Conservation (phyloP, 2,329 filamentous ascomycete species). For the Verticillium albo-atrum region DNA sequence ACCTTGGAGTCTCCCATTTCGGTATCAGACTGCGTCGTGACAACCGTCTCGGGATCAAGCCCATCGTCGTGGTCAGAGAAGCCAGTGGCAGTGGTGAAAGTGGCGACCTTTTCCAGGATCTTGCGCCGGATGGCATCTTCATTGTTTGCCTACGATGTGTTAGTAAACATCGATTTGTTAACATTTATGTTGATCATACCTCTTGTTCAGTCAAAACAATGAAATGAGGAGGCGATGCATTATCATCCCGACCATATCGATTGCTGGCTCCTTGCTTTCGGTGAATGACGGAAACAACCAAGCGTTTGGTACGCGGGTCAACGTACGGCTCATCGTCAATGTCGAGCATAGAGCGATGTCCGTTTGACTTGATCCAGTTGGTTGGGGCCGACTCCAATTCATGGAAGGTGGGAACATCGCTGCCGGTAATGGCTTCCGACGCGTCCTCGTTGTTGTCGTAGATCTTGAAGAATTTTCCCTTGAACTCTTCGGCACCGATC, state of each 20-base stretch:
- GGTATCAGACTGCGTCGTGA: conserved; percentile 58
- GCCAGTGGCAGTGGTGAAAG: conserved; percentile 65
- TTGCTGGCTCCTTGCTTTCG: conserved; percentile 25
- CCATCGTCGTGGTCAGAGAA: conserved; percentile 45
- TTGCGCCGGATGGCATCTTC: conserved; percentile 76
- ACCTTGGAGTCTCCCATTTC: conserved; percentile 68
- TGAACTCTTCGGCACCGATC: conserved; percentile 81
- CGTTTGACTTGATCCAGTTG: conserved; percentile 60
- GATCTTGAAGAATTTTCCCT: conserved; percentile 79
- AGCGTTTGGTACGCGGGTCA: conserved; percentile 56
- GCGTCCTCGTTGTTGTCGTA: conserved; percentile 67
- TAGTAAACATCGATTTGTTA: neutral
- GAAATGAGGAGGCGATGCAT: conserved; percentile 55
- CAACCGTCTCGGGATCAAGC: conserved; percentile 63
- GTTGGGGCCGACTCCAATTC: conserved; percentile 78
- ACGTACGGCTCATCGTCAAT: conserved; percentile 28
- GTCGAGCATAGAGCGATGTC: conserved; percentile 48
- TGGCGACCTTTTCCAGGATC: conserved; percentile 69
- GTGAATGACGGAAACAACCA: conserved; percentile 70
- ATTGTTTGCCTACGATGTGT: conserved; percentile 35
- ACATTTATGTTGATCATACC: conserved; percentile 25
- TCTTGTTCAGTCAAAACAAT: conserved; percentile 74
- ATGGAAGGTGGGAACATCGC: conserved; percentile 64
- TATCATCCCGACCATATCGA: conserved; percentile 17
- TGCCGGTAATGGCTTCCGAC: conserved; percentile 65